Percentiles rank a stretch among this genome's conserved stretches.
Evolutionary conservation across 768 basidiomycete species (phyloP).

Genomic region (Thelephora ganbajun): DNA sequence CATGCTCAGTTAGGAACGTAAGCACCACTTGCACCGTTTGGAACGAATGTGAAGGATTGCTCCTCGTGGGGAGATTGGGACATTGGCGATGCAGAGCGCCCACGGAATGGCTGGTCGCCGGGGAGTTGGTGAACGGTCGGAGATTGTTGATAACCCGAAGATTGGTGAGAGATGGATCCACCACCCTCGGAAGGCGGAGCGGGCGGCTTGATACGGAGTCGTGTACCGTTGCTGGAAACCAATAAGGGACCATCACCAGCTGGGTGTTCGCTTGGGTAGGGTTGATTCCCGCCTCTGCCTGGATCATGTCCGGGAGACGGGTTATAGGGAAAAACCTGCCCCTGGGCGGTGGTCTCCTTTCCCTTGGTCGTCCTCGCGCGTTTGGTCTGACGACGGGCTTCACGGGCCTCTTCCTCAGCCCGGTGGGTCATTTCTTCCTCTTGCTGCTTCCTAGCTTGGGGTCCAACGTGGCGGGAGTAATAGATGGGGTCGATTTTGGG

Average conservation of each 20-base stretch:
- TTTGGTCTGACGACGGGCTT: slow-evolving; percentile 21
- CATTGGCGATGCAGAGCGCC: slow-evolving; percentile 11
- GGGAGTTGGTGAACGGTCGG: slow-evolving; percentile 6
- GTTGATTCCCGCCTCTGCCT: neutral
- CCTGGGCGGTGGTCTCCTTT: slow-evolving; percentile 22
- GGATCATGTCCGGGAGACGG: slow-evolving; percentile 3
- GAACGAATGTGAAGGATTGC: slow-evolving; percentile 12
- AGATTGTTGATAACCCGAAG: neutral
- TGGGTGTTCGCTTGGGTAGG: neutral
- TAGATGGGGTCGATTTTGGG: slow-evolving; percentile 31
- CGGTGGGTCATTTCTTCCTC: slow-evolving; percentile 27
- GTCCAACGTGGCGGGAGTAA: slow-evolving; percentile 30
- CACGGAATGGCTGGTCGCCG: slow-evolving; percentile 3
- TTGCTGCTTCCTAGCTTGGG: slow-evolving; percentile 27
- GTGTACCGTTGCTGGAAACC: slow-evolving; percentile 33
- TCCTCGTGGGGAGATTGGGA: slow-evolving; percentile 25
- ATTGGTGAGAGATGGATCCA: slow-evolving; percentile 4
- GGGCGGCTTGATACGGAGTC: slow-evolving; percentile 35
- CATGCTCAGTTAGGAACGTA: slow-evolving; percentile 15
- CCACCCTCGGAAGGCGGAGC: slow-evolving; percentile 13
- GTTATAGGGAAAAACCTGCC: slow-evolving; percentile 8
- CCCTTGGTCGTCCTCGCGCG: slow-evolving; percentile 23
- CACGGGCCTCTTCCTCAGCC: slow-evolving; percentile 32
- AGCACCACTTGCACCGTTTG: slow-evolving; percentile 10
- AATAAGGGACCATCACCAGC: slow-evolving; percentile 15